Conservation (phyloP, 495 filamentous ascomycete genomes). For the Talaromyces ruber region DNA sequence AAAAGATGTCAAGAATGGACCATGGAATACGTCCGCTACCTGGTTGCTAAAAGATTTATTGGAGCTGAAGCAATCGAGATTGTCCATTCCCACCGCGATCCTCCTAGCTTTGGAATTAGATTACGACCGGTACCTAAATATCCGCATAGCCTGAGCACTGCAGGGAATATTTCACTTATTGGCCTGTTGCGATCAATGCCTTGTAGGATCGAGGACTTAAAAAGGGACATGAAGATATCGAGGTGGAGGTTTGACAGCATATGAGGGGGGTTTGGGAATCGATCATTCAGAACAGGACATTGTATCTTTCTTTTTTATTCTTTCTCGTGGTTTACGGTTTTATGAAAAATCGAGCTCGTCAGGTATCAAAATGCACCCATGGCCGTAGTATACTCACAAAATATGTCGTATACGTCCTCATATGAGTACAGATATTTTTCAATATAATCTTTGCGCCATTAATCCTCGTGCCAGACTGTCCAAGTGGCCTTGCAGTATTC, state of each 20-base stretch:
- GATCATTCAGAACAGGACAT: too few relatives aligned
- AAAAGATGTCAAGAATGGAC: constrained; percentile 31
- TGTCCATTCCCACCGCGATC: constrained; percentile 25
- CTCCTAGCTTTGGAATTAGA: constrained; percentile 22
- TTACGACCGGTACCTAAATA: constrained; percentile 5
- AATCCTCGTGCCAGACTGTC: constrained; percentile 18
- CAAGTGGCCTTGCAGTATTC: constrained; percentile 33
- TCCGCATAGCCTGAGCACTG: too few relatives aligned
- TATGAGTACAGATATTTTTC: constrained; percentile 18
- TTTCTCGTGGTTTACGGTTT: too few relatives aligned
- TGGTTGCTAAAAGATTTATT: constrained; percentile 17
- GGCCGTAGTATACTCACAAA: constrained; percentile 19
- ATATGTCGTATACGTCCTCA: constrained; percentile 11
- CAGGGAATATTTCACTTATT: too few relatives aligned
- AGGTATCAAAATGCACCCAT: constrained; percentile 14
- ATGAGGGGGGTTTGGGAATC: too few relatives aligned
- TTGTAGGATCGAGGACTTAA: too few relatives aligned
- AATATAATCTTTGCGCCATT: constrained; percentile 22
- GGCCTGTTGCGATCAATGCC: too few relatives aligned
- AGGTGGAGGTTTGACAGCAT: too few relatives aligned
- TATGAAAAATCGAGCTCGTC: too few relatives aligned
- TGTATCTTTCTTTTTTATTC: background rate
- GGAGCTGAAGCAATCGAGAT: constrained; percentile 18
- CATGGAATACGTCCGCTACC: constrained; percentile 22
- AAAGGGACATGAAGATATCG: too few relatives aligned